phyloP scores from a whole-genome alignment of 768 basidiomycete species.

The Megacollybia marginata region DNA sequence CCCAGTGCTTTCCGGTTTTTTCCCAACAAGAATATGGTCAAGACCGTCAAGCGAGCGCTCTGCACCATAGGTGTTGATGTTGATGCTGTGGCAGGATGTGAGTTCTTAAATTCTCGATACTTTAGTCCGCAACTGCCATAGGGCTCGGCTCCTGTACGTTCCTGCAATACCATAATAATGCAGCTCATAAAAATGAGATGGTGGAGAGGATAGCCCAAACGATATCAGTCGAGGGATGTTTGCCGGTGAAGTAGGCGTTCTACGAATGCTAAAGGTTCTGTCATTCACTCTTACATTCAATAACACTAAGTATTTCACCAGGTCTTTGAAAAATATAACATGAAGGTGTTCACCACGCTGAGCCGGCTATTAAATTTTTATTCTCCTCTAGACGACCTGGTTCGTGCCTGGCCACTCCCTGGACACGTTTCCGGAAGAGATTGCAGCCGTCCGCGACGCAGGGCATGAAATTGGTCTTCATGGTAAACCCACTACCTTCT shows the following conservation, averaged over 20 bases:
- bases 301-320: no score
- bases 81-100: constrained; percentile 75
- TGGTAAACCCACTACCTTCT: constrained; percentile 20
- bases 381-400: constrained; percentile 50
- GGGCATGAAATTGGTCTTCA: constrained; percentile 71
- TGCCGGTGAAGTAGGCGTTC: constrained; percentile 68
- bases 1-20: neutral
- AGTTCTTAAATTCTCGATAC: neutral
- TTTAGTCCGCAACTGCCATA: no score
- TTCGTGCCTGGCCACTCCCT: constrained; percentile 55
- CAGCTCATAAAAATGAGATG: neutral
- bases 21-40: constrained; percentile 10
- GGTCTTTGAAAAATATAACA: constrained; percentile 62
- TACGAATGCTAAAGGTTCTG: constrained; percentile 49
- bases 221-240: constrained; percentile 47
- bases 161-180: neutral
- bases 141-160: constrained; percentile 2
- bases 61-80: constrained; percentile 67
- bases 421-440: constrained; percentile 27
- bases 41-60: constrained; percentile 36
- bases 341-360: constrained; percentile 15
- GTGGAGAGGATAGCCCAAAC: neutral
- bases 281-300: no score
- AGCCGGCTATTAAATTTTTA: neutral
- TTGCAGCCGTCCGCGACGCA: constrained; percentile 62